A percentile compares a stretch with the other conserved stretches of the same genome.
phyloP scores from a whole-genome alignment of 495 filamentous ascomycete species.

The Talaromyces wortmannii region DNA sequence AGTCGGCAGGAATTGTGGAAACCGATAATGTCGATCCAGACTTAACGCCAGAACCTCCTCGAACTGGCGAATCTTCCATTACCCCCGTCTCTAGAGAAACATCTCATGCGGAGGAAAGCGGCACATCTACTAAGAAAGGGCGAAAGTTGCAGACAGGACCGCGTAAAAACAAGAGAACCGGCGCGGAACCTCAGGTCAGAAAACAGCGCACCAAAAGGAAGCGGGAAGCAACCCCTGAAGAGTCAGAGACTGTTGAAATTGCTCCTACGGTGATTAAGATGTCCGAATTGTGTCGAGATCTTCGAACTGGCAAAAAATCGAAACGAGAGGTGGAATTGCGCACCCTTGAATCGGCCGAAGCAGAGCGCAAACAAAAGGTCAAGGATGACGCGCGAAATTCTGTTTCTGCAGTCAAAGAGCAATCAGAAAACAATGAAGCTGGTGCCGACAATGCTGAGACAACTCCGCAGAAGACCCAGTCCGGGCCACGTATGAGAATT shows the following conservation, averaged over 20 bases:
- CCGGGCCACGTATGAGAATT: conserved; percentile 56
- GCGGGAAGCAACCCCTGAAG: conserved; percentile 65
- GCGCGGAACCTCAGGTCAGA: conserved; percentile 15
- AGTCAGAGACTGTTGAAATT: conserved; percentile 66
- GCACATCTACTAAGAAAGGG: background rate
- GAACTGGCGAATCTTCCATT: too few relatives aligned
- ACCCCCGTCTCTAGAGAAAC: background rate
- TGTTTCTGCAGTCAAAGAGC: conserved; percentile 13
- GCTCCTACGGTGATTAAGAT: conserved; percentile 67
- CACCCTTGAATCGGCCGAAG: conserved; percentile 45
- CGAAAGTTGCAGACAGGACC: background rate
- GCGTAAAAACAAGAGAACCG: background rate
- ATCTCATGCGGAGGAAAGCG: background rate
- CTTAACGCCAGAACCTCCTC: too few relatives aligned
- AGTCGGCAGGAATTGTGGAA: too few relatives aligned
- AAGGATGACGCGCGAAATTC: conserved; percentile 22
- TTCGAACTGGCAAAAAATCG: conserved; percentile 73
- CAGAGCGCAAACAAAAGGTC: conserved; percentile 37
- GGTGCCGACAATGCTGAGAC: conserved; percentile 10
- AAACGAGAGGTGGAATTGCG: conserved; percentile 56
- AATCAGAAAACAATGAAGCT: conserved; percentile 21
- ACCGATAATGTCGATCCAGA: too few relatives aligned
- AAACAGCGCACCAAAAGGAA: conserved; percentile 26
- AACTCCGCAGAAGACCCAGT: conserved; percentile 17
- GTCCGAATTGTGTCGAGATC: conserved; percentile 72